Evolutionary conservation across 1,139 yeast genomes (phyloP).

Genomic region (Geotrichum reessii): DNA sequence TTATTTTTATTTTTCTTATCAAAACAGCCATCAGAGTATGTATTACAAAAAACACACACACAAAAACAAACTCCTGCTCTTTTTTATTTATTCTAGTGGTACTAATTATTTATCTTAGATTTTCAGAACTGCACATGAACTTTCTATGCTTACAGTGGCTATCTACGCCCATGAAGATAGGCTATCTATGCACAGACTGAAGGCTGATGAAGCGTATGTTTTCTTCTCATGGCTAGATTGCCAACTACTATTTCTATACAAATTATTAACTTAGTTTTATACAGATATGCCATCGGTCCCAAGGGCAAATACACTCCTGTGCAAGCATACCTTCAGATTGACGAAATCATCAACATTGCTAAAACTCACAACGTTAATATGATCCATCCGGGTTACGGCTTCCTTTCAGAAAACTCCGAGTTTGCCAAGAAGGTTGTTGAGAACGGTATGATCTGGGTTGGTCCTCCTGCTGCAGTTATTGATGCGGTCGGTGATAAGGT

Average conservation of each 20-base stretch:
- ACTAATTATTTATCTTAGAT: conserved; percentile 38
- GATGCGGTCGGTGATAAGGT: conserved; percentile 99
- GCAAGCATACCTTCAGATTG: conserved; percentile 92
- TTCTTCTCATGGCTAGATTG: not conserved
- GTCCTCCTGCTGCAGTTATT: conserved; percentile 83
- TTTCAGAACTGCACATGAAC: conserved; percentile 95
- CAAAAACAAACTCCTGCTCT: not conserved
- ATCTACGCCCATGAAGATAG: conserved; percentile 95
- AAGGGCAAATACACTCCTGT: conserved; percentile 91
- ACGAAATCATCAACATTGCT: conserved; percentile 89
- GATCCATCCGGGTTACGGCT: conserved; percentile 99
- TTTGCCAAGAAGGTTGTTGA: conserved; percentile 89
- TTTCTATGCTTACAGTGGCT: conserved; percentile 96
- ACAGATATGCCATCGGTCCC: conserved; percentile 71
- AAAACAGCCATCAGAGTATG: conserved; percentile 16
- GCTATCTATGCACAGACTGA: conserved; percentile 84
- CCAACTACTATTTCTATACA: not conserved
- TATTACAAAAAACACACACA: not conserved
- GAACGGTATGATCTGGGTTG: conserved; percentile 93
- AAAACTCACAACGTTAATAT: conserved; percentile 81
- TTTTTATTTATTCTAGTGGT: conserved; percentile 65
- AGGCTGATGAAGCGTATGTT: conserved; percentile 38
- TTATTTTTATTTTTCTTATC: not conserved
- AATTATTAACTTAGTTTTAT: not conserved
- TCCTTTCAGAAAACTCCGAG: conserved; percentile 88